These are phyloP conservation scores for Volvox carteri DNA, from an alignment of 163 green algal genomes.

Conservation along the genomic window DNA sequence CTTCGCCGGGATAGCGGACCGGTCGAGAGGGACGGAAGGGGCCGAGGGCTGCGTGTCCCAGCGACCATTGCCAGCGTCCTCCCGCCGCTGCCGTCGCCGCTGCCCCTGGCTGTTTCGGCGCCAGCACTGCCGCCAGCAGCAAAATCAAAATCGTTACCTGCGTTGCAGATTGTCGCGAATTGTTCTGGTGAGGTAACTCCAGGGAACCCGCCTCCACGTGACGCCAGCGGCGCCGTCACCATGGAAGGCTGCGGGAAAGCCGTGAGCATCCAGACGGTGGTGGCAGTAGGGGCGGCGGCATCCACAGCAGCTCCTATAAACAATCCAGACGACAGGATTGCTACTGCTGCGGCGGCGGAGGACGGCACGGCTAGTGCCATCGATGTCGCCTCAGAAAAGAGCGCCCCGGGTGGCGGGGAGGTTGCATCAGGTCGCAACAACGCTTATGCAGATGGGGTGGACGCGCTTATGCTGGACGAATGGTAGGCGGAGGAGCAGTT, in stretches of 20 bases:
- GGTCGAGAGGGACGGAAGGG: too few species aligned
- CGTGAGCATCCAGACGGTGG: neutral
- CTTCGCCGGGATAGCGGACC: neutral
- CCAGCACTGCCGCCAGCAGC: neutral
- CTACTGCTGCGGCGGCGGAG: neutral
- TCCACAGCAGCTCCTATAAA: neutral
- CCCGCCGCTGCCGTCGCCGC: neutral
- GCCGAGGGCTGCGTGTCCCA: too few species aligned
- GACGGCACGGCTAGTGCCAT: neutral
- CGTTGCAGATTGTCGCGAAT: too few species aligned
- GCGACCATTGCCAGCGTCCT: too few species aligned
- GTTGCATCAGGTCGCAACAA: neutral
- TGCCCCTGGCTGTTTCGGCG: neutral
- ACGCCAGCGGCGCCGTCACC: neutral
- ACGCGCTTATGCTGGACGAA: constrained; percentile 31
- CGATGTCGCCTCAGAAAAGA: neutral
- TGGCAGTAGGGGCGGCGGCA: neutral
- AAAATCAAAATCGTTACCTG: too few species aligned
- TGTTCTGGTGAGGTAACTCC: neutral
- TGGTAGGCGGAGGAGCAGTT: too few species aligned
- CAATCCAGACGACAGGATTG: neutral
- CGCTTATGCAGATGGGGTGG: constrained; percentile 21
- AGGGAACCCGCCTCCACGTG: neutral
- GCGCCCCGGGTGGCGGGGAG: too few species aligned
- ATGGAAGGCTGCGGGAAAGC: neutral